Evolutionary conservation across 2,329 filamentous ascomycete genomes (phyloP), one percentile per base, ranked within the genome.

Genomic region (Paraphoma sp.): DNA sequence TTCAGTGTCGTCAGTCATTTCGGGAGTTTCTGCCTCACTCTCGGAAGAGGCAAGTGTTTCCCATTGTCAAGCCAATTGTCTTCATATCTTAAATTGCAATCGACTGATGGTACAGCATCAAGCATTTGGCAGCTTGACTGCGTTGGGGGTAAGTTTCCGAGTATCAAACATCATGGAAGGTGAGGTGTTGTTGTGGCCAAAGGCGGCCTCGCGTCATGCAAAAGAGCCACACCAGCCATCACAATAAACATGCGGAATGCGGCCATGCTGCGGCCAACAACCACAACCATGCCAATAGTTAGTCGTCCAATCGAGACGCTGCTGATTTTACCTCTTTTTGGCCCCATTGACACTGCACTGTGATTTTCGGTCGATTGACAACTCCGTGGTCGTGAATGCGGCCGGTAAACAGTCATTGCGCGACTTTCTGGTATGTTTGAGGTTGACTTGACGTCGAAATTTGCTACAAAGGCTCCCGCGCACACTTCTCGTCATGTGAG

Each of bases 401-500:
- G 43, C 44, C 43, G 12, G 11, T 40, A 18, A 40, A 14, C 28
- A 28, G 23, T n/a, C 18, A 17, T 16, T 48, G 17, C n/a, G 36
- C 52, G 60, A 53, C 53, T 46, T 50, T 51, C n/a, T 51, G 51
- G 51, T 48, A 52, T 56, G 48, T 28, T 58, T 33, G 45, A 45
- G 70, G 23, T 23, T 66, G 67, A 51, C 53, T 47, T 64, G 75
- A 78, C 75, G 75, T 78, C 75, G 75, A 68, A 66, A 60, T 76
- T 78, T 72, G 72, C 75, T 76, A 72, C 54, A 67, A 72, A 72
- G 69, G 72, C 69, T 64, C 68, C 70, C 71, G 69, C 72, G 63
- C 70, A 64, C 59, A 65, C 60, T 62, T 58, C 58, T 60, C 65
- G 70, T 78, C 75, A 78, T 76, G 75, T 78, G 75, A 78, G 73